Base-by-base conservation (phyloP, 352 stramenopile species). In the Pythium volutum region DNA sequence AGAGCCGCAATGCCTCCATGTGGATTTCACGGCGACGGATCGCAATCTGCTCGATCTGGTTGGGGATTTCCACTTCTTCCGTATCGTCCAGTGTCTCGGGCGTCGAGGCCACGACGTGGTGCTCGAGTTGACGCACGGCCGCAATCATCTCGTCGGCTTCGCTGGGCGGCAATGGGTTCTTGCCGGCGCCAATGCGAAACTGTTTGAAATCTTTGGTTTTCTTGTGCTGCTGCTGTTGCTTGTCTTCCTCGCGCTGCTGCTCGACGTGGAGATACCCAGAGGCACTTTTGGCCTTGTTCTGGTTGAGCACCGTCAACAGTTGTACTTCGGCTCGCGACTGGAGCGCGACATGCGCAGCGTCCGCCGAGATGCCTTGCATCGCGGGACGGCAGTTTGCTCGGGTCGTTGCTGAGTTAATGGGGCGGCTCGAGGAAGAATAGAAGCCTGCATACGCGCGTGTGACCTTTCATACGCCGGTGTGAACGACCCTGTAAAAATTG, bases 21-120 rank as follows among this genome's bases (percentile, higher is more conserved):
- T 91, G 84, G 15, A 55, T 59, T 25, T 89, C 72, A 15, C 81
- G 79, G 31, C 84, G 79, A 20, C 66, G 66, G 36, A 84, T 55
- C 31, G 73, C 74, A 48, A 89, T 91, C 15, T 71, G 54, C 45
- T 81, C 60, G 34, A 91, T 91, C 60, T 89, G 78, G 10, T 54
- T 80, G 27, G 45, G 22, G 53, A 23, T 10, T 18, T 45, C 15
- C 0, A 49, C 18, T 3, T 64, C 55, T 8, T 66, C 41, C 12
- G 12, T 16, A 20, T 54, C 52, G 12, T 60, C 42, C 25, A 43
- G 64, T 18, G 29, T 25, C 16, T 59, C 29, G 11, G 42, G 45
- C 14, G 60, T 63, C 18, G 71, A 61, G 10, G 59, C 56, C 22
- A 76, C 61, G 47, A 70, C 70, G 45, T 84, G 49, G 42, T 87